Conservation (phyloP, 1,284 basidiomycete species). For the Ganoderma resinaceum region DNA sequence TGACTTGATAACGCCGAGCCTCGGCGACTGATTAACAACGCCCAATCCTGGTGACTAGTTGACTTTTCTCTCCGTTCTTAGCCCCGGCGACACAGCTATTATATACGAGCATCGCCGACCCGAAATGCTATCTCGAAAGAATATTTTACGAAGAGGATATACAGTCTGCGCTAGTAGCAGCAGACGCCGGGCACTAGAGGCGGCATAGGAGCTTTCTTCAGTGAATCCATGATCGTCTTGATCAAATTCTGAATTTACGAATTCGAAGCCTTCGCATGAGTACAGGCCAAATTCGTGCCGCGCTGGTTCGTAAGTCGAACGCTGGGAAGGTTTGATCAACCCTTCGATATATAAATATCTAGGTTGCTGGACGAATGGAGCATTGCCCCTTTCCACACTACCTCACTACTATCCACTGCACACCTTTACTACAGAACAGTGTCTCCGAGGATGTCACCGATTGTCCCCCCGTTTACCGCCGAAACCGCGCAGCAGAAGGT, state of each 20-base stretch:
- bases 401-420: neutral
- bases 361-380: neutral
- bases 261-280: neutral
- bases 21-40: no score
- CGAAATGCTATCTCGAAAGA: neutral
- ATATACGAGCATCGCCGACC: no score
- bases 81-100: no score
- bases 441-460: constrained; percentile 33
- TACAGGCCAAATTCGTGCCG: no score
- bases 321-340: neutral
- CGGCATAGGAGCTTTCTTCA: neutral
- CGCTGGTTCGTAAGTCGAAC: neutral
- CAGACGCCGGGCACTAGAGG: neutral
- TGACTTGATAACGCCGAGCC: no score
- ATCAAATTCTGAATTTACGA: neutral
- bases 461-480: constrained; percentile 43
- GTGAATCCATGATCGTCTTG: neutral
- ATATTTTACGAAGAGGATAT: neutral
- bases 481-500: constrained; percentile 44
- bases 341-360: neutral
- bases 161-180: no score
- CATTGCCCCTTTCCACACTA: neutral
- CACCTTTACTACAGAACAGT: neutral
- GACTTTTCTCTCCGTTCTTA: no score
- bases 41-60: no score